Percentiles rank a stretch among this genome's conserved stretches.
Evolutionary conservation across 305 asterid genomes (phyloP).

Genomic region (Caryopteris hybrid): DNA sequence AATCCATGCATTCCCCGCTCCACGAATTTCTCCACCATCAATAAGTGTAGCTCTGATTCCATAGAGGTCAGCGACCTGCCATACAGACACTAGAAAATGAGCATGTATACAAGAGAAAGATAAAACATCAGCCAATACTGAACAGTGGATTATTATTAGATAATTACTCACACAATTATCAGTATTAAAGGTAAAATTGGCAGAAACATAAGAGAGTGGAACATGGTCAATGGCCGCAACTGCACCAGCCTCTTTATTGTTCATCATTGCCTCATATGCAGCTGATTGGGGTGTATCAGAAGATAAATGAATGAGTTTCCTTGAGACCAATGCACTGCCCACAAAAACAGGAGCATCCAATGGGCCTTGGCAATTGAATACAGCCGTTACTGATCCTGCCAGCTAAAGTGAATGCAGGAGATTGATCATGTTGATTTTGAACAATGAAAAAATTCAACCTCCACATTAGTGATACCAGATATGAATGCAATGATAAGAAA

Average conservation of each 20-base stretch:
- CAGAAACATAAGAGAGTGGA: slow-evolving; percentile 92
- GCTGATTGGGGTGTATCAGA: slow-evolving; percentile 64
- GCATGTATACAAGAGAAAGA: slow-evolving; percentile 5
- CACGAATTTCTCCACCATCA: slow-evolving; percentile 99
- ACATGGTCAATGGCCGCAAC: slow-evolving; percentile 95
- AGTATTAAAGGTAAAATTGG: slow-evolving; percentile 95
- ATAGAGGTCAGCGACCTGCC: slow-evolving; percentile 96
- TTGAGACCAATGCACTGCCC: slow-evolving; percentile 94
- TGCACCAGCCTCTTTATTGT: slow-evolving; percentile 94
- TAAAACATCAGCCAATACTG: slow-evolving; percentile 5
- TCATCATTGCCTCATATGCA: slow-evolving; percentile 89
- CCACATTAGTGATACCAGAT: background rate
- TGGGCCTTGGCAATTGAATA: slow-evolving; percentile 99
- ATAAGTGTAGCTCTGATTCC: slow-evolving; percentile 97
- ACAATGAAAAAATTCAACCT: slow-evolving; percentile 18
- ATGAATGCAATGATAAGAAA: background rate
- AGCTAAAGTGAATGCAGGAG: slow-evolving; percentile 48
- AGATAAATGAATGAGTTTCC: slow-evolving; percentile 70
- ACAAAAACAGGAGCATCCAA: slow-evolving; percentile 96
- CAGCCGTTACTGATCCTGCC: slow-evolving; percentile 97
- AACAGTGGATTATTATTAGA: slow-evolving; percentile 8
- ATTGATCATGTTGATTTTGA: slow-evolving; percentile 15
- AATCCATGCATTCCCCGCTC: slow-evolving; percentile 99
- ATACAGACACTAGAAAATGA: slow-evolving; percentile 21
- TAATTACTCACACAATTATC: slow-evolving; percentile 87